Evolutionary conservation across 2,329 filamentous ascomycete genomes (phyloP), one percentile per base, ranked within the genome.

Genomic region (Coniochaeta sp.): DNA sequence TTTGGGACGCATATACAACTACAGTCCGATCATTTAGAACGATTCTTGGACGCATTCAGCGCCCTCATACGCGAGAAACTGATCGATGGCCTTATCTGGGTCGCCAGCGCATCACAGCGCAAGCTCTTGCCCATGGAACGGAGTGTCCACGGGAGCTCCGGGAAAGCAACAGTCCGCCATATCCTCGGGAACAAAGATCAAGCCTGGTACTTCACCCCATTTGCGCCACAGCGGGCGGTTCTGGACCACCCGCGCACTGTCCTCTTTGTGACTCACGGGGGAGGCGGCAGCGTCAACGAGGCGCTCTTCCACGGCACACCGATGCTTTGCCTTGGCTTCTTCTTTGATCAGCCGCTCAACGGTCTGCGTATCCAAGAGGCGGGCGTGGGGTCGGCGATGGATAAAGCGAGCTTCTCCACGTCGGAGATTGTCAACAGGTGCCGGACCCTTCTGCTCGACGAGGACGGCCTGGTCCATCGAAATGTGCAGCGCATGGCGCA

Each of bases 321-420:
- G 0, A 69, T 75, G 58, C 61, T 79, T 0, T 60, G 63, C 1
- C 67, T 79, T 22, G 70, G 70, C 0, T 71, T 74, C 61, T 79
- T 74, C 66, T 75, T 73, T 36, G 77, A 79, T 57, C 77, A 79
- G 61, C 67, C 75, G 8, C 67, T 67, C 14, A 78, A 78, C 60
- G 69, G 67, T 4, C 64, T 70, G 3, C 70, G 74, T 1, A 68
- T 79, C 1, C 64, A 63, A 1, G 67, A 66, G 0, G 72, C 70
- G 0, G 76, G 76, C 1, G 69, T 73, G 0, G 70, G 71, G 1
- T 63, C 73, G 17, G 60, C 67, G 2, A 68, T 79, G 9, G 69
- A 76, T 61, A 78, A 77, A 62, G 68, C 66, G 12, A 55, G 55
- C 16, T 75, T 78, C 61, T 71, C 70, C 1, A 58, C 71, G 1